phyloP scores from a whole-genome alignment of 2,329 filamentous ascomycete genomes.

The Diaporthe sp. region DNA sequence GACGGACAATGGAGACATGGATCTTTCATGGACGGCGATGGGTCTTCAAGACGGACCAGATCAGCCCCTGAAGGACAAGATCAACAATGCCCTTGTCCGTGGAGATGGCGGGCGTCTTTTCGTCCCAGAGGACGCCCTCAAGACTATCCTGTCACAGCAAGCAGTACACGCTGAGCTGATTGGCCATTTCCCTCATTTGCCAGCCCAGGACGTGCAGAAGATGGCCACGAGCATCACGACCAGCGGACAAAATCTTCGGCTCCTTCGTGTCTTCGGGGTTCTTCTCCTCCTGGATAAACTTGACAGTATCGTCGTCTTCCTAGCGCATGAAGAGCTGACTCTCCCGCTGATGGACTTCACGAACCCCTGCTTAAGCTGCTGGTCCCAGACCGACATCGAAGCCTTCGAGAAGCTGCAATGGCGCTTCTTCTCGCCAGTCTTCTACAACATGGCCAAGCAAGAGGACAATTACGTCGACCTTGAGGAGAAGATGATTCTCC shows the following conservation, averaged over 20 bases:
- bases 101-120: conserved; percentile 41
- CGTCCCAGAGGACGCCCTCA: conserved; percentile 36
- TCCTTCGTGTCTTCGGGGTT: conserved; percentile 37
- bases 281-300: conserved; percentile 33
- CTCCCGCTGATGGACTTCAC: conserved; percentile 30
- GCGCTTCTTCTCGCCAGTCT: conserved; percentile 39
- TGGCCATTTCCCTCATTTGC: conserved; percentile 14
- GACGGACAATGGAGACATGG: conserved; percentile 12
- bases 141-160: conserved; percentile 28
- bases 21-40: conserved; percentile 35
- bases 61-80: conserved; percentile 36
- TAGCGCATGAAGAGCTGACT: conserved; percentile 18
- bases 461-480: conserved; percentile 37
- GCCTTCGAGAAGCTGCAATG: conserved; percentile 40
- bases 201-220: conserved; percentile 30
- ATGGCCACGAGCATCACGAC: conserved; percentile 31
- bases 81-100: conserved; percentile 36
- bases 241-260: conserved; percentile 3
- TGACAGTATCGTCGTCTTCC: conserved; percentile 35
- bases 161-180: conserved; percentile 32
- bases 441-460: conserved; percentile 36
- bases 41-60: conserved; percentile 13
- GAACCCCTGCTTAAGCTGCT: conserved; percentile 34
- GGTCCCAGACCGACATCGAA: conserved; percentile 36
- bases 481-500: conserved; percentile 38